Evolutionary conservation across 2,329 filamentous ascomycete species (phyloP), one percentile per base, ranked within the genome.

Genomic region (Xylaria digitata): DNA sequence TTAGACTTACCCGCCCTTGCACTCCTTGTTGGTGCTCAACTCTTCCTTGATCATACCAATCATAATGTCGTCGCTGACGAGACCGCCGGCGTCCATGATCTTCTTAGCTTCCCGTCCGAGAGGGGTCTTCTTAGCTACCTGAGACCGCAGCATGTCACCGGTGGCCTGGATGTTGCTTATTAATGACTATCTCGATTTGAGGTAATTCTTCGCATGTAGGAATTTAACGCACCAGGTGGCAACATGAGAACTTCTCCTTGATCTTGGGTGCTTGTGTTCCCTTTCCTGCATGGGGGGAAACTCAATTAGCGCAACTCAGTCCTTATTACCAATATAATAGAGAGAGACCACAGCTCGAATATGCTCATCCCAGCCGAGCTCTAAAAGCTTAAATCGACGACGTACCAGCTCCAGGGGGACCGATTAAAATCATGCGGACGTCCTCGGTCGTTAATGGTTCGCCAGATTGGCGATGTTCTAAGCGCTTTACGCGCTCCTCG

Each of bases 21-120:
- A 99, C 84, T 99, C 95, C 77, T 88, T 83, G 86, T 99, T 99
- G 83, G 87, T 91, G 77, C 96, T 92, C 58, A 99, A 88, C 87
- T 99, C 95, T 80, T 91, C 92, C 89, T 96, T 95, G 86, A 99
- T 99, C 96, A 99, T 99, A 82, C 95, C 94, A 81, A 99, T 92
- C 88, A 99, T 95, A 79, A 99, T 99, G 80, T 98, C 95, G 82
- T 99, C 96, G 81, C 94, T 97, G 80, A 99, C 96, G 66, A 99
- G 89, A 74, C 95, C 95, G 76, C 96, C 96, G 80, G 95, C 92
- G 79, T 99, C 96, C 96, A 99, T 99, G 82, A 99, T 99, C 90
- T 98, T 98, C 90, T 99, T 99, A 73, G 96, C 96, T 85, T 97
- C 94, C 79, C 92, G 89, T 75, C 96, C 96, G 72, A 99, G 89